These are phyloP conservation scores for Salinomyces thailandicus DNA, from an alignment of 2,329 filamentous ascomycete species.

Conservation along the genomic window DNA sequence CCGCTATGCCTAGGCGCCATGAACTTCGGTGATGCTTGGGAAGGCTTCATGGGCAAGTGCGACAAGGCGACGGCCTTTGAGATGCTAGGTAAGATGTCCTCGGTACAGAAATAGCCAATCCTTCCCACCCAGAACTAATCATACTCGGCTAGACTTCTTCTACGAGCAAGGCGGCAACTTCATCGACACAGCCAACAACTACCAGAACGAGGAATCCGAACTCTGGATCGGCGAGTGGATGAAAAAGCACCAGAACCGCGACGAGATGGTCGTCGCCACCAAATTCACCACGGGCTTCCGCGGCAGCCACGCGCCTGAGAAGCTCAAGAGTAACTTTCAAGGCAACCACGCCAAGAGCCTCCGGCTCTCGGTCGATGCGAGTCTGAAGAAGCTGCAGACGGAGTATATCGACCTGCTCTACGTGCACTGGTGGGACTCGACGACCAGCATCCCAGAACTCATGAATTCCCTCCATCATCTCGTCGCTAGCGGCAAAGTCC, in stretches of 20 bases:
- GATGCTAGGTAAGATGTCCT: too few relatives aligned
- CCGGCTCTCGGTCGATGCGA: slow-evolving; percentile 35
- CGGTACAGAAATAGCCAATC: too few relatives aligned
- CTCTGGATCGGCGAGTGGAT: slow-evolving; percentile 26
- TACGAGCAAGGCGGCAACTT: slow-evolving; percentile 25
- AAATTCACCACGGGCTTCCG: slow-evolving; percentile 55
- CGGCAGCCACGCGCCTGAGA: slow-evolving; percentile 13
- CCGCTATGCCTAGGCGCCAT: slow-evolving; percentile 43
- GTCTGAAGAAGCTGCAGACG: slow-evolving; percentile 47
- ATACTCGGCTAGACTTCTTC: slow-evolving; percentile 25
- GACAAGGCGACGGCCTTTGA: slow-evolving; percentile 20
- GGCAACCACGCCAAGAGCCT: slow-evolving; percentile 56
- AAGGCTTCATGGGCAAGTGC: slow-evolving; percentile 20
- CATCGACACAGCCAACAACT: slow-evolving; percentile 27
- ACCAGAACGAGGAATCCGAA: slow-evolving; percentile 27
- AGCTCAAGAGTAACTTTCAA: slow-evolving; percentile 34
- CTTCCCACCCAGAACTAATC: too few relatives aligned
- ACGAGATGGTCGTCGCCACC: slow-evolving; percentile 51
- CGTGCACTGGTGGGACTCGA: slow-evolving; percentile 51
- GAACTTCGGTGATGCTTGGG: slow-evolving; percentile 45
- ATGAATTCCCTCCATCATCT: slow-evolving; percentile 59
- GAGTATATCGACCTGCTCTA: slow-evolving; percentile 54
- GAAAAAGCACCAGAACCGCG: slow-evolving; percentile 38
- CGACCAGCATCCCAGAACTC: slow-evolving; percentile 53
- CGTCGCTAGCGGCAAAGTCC: slow-evolving; percentile 51